These are phyloP conservation scores for Pseudozyma hubeiensis DNA, from an alignment of 1,284 basidiomycete genomes.

Conservation along the genomic window DNA sequence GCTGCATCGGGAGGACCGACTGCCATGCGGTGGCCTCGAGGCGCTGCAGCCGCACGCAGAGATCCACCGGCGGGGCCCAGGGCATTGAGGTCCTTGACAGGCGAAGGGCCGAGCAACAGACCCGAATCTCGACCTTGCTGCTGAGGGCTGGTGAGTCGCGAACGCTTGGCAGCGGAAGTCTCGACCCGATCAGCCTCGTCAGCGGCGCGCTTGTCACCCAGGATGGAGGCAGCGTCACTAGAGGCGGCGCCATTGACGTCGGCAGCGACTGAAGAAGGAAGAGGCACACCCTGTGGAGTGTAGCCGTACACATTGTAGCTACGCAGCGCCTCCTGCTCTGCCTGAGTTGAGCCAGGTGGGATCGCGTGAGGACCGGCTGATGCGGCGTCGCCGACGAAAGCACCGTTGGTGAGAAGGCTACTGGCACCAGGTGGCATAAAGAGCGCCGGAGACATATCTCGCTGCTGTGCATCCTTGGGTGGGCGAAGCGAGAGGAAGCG, in stretches of 20 bases:
- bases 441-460: constrained; percentile 41
- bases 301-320: constrained; percentile 59
- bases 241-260: background rate
- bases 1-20: constrained; percentile 50
- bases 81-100: constrained; percentile 65
- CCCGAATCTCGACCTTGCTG: constrained; percentile 21
- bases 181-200: constrained; percentile 21
- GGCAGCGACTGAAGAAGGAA: constrained; percentile 21
- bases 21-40: constrained; percentile 40
- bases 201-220: constrained; percentile 32
- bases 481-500: constrained; percentile 61
- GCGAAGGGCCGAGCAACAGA: constrained; percentile 49
- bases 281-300: constrained; percentile 56
- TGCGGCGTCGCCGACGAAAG: constrained; percentile 13
- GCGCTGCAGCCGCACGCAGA: constrained; percentile 57
- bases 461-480: constrained; percentile 43
- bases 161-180: constrained; percentile 38
- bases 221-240: constrained; percentile 1
- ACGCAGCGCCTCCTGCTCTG: constrained; percentile 51
- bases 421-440: constrained; percentile 53
- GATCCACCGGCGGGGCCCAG: constrained; percentile 58
- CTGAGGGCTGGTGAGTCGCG: constrained; percentile 35
- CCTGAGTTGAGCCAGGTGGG: constrained; percentile 58
- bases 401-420: constrained; percentile 42
- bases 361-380: constrained; percentile 38